Conservation (phyloP, 768 basidiomycete genomes). For the Porphyrellus cyaneotinctus region DNA sequence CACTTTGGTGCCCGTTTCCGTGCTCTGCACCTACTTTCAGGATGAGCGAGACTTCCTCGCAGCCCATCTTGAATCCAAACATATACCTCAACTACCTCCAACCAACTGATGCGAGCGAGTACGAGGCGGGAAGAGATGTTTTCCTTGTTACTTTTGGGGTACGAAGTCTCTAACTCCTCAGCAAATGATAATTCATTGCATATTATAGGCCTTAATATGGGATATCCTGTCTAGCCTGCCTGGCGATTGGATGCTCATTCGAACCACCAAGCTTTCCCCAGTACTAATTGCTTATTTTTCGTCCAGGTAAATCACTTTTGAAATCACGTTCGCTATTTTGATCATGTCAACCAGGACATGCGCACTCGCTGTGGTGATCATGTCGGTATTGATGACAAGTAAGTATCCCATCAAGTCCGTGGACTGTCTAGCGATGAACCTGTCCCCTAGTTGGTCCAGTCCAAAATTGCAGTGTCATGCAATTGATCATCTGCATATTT, state of each 20-base stretch:
- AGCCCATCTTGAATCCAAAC: slow-evolving; percentile 17
- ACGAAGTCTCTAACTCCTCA: background rate
- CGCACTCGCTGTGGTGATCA: slow-evolving; percentile 17
- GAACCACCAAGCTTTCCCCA: slow-evolving; percentile 9
- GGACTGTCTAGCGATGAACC: background rate
- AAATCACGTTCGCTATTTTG: background rate
- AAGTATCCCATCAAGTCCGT: background rate
- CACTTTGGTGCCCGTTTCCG: background rate
- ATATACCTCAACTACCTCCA: slow-evolving; percentile 27
- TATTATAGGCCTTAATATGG: slow-evolving; percentile 22
- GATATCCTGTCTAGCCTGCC: slow-evolving; percentile 25
- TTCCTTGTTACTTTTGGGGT: slow-evolving; percentile 22
- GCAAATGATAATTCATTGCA: background rate
- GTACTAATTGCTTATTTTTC: slow-evolving; percentile 22
- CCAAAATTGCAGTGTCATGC: slow-evolving; percentile 15
- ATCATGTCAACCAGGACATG: slow-evolving; percentile 10
- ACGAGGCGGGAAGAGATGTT: slow-evolving; percentile 17
- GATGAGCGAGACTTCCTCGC: slow-evolving; percentile 5
- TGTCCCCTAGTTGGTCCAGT: slow-evolving; percentile 21
- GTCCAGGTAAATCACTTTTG: slow-evolving; percentile 16
- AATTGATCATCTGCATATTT: slow-evolving; percentile 13
- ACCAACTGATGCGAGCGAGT: slow-evolving; percentile 17
- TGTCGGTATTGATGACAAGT: slow-evolving; percentile 21
- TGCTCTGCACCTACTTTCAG: background rate
- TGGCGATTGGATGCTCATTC: slow-evolving; percentile 17